Evolutionary conservation across 2,329 filamentous ascomycete species (phyloP), one percentile per base, ranked within the genome.

Genomic region (Penicillium sp.): DNA sequence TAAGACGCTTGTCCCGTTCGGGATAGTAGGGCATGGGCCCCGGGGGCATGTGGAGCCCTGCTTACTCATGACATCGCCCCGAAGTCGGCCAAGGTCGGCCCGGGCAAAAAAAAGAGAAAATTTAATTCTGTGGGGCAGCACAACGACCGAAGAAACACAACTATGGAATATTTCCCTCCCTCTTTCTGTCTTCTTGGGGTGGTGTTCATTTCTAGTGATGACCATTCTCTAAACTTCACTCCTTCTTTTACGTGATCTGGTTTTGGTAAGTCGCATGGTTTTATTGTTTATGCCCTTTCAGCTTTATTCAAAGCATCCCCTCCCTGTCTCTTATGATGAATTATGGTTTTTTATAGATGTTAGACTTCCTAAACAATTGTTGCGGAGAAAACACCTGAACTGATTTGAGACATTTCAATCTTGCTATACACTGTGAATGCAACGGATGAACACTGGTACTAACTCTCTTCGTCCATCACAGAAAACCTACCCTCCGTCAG

Each of bases 291-390:
- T 11, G n/a, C 8, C 8, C 40, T 52, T 34, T 33, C 44, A 23
- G 9, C 31, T 36, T 40, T 40, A 31, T 13, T 34, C 19, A 51
- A 34, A 45, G 33, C 10, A 10, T 50, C 33, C 41, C 25, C 10
- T 52, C 54, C 44, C 39, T 50, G 44, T 60, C 61, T 71, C 45
- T 52, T 63, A 72, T 72, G 73, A 77, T 78, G 76, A 78, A 67
- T 65, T 70, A 68, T 61, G 66, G 70, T 75, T 69, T 71, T 73
- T 73, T 70, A 72, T 75, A 77, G 76, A 78, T 79, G 76, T 78
- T 78, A 79, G 76, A 78, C 76, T 79, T 75, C 76, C 72, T 74
- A 78, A 53, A 71, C 62, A 68, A 66, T 70, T 61, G 54, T 75
- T 77, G 75, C 69, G 74, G 75, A 77, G 65, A 77, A 77, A 69